Percentiles rank a stretch among this genome's conserved stretches.
Evolutionary conservation across 495 filamentous ascomycete species (phyloP).

Genomic region (Aspergillus campestris): DNA sequence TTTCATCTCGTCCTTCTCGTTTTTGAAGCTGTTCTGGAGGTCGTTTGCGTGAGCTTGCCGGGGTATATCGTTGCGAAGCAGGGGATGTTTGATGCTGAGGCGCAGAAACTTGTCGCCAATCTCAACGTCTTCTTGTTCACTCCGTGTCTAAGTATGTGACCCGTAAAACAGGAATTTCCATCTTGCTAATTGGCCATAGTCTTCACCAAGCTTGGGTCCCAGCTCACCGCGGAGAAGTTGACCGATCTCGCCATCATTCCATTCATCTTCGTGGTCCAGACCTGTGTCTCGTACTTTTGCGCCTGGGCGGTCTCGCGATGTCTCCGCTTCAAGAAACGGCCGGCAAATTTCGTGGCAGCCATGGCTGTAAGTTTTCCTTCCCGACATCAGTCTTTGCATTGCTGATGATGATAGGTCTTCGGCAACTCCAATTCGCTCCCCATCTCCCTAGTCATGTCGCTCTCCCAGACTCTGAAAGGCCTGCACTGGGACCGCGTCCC

Average conservation of each 20-base stretch:
- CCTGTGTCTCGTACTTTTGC: slow-evolving; percentile 70
- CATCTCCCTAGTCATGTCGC: slow-evolving; percentile 88
- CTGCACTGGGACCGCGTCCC: slow-evolving; percentile 88
- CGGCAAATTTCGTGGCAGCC: slow-evolving; percentile 86
- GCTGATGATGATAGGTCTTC: slow-evolving; percentile 54
- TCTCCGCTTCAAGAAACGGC: slow-evolving; percentile 73
- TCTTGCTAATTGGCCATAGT: slow-evolving; percentile 43
- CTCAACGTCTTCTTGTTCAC: slow-evolving; percentile 92
- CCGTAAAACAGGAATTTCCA: background rate
- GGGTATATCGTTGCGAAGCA: slow-evolving; percentile 87
- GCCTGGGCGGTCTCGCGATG: slow-evolving; percentile 59
- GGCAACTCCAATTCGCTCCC: slow-evolving; percentile 97
- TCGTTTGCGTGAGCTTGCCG: slow-evolving; percentile 88
- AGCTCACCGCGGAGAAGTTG: slow-evolving; percentile 84
- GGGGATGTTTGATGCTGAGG: slow-evolving; percentile 88
- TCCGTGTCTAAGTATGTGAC: slow-evolving; percentile 77
- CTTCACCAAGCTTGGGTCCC: slow-evolving; percentile 95
- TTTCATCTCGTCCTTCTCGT: slow-evolving; percentile 74
- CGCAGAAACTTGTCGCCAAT: slow-evolving; percentile 93
- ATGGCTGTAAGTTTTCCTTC: slow-evolving; percentile 62
- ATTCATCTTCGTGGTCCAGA: slow-evolving; percentile 83
- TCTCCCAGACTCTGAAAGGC: slow-evolving; percentile 83
- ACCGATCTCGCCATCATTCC: slow-evolving; percentile 88
- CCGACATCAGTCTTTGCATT: background rate
- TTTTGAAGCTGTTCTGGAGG: slow-evolving; percentile 93